Conservation (phyloP, 805 yeast genomes). For the Pichia deserticola region DNA sequence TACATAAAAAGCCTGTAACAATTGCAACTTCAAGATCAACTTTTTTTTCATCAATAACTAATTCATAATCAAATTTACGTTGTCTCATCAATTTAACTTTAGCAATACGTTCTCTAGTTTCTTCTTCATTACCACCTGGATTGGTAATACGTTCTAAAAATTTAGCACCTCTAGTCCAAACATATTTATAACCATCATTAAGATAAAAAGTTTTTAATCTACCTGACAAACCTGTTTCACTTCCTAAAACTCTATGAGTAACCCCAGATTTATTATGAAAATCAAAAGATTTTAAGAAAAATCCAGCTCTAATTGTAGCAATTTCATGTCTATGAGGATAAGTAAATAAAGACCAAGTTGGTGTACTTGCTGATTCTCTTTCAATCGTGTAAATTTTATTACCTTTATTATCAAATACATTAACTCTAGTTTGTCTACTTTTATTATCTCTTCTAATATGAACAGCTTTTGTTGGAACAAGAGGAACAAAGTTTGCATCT, state of each 20-base stretch:
- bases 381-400: slow-evolving; percentile 43
- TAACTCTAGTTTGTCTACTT: slow-evolving; percentile 37
- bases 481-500: slow-evolving; percentile 35
- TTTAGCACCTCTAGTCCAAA: slow-evolving; percentile 48
- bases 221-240: slow-evolving; percentile 34
- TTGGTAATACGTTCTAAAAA: slow-evolving; percentile 45
- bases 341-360: slow-evolving; percentile 45
- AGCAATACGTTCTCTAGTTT: slow-evolving; percentile 46
- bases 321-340: slow-evolving; percentile 40
- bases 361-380: slow-evolving; percentile 38
- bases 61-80: slow-evolving; percentile 52
- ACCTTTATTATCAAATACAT: slow-evolving; percentile 41
- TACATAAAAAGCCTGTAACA: slow-evolving; percentile 54
- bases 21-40: slow-evolving; percentile 46
- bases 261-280: slow-evolving; percentile 41
- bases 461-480: slow-evolving; percentile 35
- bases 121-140: slow-evolving; percentile 52
- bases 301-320: slow-evolving; percentile 45
- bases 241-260: slow-evolving; percentile 36
- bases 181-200: slow-evolving; percentile 45
- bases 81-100: slow-evolving; percentile 50
- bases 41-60: slow-evolving; percentile 40
- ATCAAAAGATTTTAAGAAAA: slow-evolving; percentile 37
- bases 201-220: slow-evolving; percentile 41
- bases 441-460: slow-evolving; percentile 44